Evolutionary conservation across 2,329 filamentous ascomycete genomes (phyloP).

Genomic region (Fusarium succisae): DNA sequence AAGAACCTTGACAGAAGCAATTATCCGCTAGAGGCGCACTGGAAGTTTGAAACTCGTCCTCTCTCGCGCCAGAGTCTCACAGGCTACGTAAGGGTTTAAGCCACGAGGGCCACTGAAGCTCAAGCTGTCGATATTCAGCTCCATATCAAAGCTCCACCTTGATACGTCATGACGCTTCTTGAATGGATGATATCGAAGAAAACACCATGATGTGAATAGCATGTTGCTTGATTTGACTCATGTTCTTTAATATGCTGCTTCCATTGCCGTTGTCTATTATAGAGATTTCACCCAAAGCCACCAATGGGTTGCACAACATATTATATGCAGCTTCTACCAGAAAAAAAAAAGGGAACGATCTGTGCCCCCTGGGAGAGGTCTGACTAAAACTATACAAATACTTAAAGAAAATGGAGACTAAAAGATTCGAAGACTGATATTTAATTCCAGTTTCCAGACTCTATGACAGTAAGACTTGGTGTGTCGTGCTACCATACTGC

Average conservation of each 20-base stretch:
- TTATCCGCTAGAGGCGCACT: constrained; percentile 29
- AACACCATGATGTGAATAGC: not conserved
- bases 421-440: not conserved
- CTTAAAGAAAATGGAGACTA: not conserved
- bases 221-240: not conserved
- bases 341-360: not conserved
- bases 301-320: not conserved
- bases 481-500: constrained; percentile 9
- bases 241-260: not conserved
- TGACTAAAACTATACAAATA: not conserved
- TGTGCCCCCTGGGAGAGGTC: not conserved
- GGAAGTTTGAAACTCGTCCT: constrained; percentile 8
- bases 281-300: too few relatives aligned
- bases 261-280: not conserved
- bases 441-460: not conserved
- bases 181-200: not conserved
- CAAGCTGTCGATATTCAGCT: constrained; percentile 18
- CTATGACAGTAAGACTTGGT: not conserved
- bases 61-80: not conserved
- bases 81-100: constrained; percentile 31
- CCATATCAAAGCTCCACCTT: constrained; percentile 14
- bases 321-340: not conserved
- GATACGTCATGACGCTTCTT: constrained; percentile 19
- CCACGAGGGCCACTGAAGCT: constrained; percentile 15
- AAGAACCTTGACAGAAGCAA: constrained; percentile 29